Evolutionary conservation across 2,329 filamentous ascomycete species (phyloP), one percentile per base, ranked within the genome.

Genomic region (Septoria linicola): DNA sequence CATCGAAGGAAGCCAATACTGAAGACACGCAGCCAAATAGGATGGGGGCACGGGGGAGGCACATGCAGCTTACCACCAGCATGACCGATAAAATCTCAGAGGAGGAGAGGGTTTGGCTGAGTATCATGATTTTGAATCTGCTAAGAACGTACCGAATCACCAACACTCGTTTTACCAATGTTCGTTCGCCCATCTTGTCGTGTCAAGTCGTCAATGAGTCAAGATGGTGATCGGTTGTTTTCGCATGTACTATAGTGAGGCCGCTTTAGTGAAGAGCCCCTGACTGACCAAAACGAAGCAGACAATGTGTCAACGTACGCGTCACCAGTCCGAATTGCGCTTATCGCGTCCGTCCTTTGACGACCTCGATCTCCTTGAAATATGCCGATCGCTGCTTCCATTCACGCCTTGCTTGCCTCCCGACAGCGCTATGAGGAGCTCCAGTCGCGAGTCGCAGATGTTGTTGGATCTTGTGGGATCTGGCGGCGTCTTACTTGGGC

Each of bases 41-140:
- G 13, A 20, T 14, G 36, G 17, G 36, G 36, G 20, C 11, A 3
- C 8, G 6, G 17, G 11, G 32, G 30, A 23, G 42, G 41, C 23
- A 20, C 13, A 42, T 36, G 17, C 49, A 37, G 49, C 49, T 47
- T 42, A 52, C 42, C 49, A 37, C 42, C 49, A 42, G 37, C 36
- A 23, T 5, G 23, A 27, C 23, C 23, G 23, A 27, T n/a, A n/a
- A 31, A 21, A 14, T 16, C 23, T 27, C 16, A 25, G 8, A 45
- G 34, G 10, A 45, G 4, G 11, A 16, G 11, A 36, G 17, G 34
- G 23, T 14, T 21, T 20, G 11, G 31, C 36, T 19, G 35, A 34
- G 21, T 10, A 45, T 25, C 4, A 36, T 45, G 42, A n/a, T 30
- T 45, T 30, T n/a, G 7, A 21, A 14, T 35, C 25, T 44, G 32